These are phyloP conservation scores for Angomonas deanei DNA, from an alignment of 208 protist species.

Conservation along the genomic window DNA sequence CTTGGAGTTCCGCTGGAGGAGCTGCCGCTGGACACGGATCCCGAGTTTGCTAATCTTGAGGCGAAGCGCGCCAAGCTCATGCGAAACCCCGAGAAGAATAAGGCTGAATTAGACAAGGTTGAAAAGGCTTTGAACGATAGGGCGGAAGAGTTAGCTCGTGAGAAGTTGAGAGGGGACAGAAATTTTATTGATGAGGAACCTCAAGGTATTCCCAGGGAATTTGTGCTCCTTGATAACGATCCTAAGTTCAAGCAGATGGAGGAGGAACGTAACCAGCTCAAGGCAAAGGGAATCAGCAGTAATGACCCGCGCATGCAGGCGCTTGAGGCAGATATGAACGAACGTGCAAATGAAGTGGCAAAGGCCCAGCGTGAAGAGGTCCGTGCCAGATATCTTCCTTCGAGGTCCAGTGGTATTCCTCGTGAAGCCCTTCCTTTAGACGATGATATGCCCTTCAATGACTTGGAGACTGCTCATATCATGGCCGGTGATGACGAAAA, in stretches of 20 bases:
- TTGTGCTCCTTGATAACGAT: conserved; percentile 62
- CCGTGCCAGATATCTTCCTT: conserved; percentile 31
- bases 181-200: conserved; percentile 67
- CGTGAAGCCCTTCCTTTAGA: conserved; percentile 56
- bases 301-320: conserved; percentile 32
- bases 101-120: conserved; percentile 35
- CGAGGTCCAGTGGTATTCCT: conserved; percentile 34
- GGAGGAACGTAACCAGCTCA: conserved; percentile 41
- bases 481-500: conserved; percentile 45
- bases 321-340: conserved; percentile 64
- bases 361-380: conserved; percentile 28
- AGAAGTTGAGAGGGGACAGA: conserved; percentile 56
- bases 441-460: conserved; percentile 60
- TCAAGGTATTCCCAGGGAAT: conserved; percentile 45
- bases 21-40: conserved; percentile 61
- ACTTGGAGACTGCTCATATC: conserved; percentile 61
- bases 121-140: conserved; percentile 69
- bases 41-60: conserved; percentile 65
- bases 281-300: conserved; percentile 24
- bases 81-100: conserved; percentile 54
- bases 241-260: conserved; percentile 57
- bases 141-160: conserved; percentile 61
- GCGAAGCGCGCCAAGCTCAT: conserved; percentile 54
- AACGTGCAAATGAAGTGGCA: conserved; percentile 47
- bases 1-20: conserved; percentile 49